Conservation (phyloP, 2,329 filamentous ascomycete species). For the Dactylonectria estremocensis region DNA sequence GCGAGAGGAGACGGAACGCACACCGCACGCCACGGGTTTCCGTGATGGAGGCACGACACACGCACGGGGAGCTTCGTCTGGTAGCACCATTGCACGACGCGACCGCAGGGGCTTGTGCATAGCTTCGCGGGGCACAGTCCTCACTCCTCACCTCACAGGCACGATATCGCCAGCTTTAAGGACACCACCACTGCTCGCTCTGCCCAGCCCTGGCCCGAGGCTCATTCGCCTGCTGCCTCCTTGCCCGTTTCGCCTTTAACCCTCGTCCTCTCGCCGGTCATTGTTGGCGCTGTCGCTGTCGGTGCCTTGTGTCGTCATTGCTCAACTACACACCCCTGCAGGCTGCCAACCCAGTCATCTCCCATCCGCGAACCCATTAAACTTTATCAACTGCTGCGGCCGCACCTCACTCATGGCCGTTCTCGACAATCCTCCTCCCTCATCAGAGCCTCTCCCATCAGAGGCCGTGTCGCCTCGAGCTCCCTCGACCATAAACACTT, state of each 20-base stretch:
- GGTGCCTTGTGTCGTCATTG: conserved; percentile 23
- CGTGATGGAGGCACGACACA: conserved; percentile 23
- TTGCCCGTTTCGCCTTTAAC: not conserved
- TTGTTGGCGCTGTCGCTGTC: not conserved
- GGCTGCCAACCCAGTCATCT: not conserved
- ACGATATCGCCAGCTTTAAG: conserved; percentile 2
- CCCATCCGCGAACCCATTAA: conserved; percentile 19
- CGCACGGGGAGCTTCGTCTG: conserved; percentile 12
- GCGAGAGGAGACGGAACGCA: conserved; percentile 3
- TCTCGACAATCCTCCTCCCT: not conserved
- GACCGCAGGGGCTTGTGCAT: not conserved
- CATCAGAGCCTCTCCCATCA: not conserved
- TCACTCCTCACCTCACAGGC: not conserved
- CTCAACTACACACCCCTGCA: conserved; percentile 14
- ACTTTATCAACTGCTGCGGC: conserved; percentile 13
- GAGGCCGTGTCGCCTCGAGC: not conserved
- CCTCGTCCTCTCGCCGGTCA: not conserved
- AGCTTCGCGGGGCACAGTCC: not conserved
- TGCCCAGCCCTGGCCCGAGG: conserved; percentile 6
- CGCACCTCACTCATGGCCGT: not conserved
- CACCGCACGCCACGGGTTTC: conserved; percentile 11
- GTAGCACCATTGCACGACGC: not conserved
- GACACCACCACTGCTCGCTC: not conserved
- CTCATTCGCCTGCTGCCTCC: conserved; percentile 7
- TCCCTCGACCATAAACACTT: not conserved